phyloP scores from a whole-genome alignment of 768 basidiomycete species.

The Hortiboletus flavorubellus region DNA sequence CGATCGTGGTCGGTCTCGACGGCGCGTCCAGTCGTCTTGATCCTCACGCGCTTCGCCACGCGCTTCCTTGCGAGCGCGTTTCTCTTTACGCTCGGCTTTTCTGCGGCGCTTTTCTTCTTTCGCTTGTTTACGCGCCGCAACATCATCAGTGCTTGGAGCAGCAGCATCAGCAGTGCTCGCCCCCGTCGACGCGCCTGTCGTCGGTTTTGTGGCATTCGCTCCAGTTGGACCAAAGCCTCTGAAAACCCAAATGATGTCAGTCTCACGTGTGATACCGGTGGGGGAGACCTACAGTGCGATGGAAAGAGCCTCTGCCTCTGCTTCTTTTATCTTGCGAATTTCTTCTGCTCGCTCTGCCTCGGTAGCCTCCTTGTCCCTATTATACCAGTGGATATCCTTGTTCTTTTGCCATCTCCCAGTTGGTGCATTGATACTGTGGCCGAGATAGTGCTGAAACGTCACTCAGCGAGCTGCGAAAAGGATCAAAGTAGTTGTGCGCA shows the following conservation, averaged over 20 bases:
- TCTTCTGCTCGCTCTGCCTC: conserved; percentile 63
- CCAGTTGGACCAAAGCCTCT: conserved; percentile 72
- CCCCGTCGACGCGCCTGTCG: conserved; percentile 17
- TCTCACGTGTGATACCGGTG: not conserved
- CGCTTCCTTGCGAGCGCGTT: conserved; percentile 52
- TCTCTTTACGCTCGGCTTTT: conserved; percentile 58
- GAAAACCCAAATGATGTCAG: conserved; percentile 15
- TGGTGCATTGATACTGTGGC: conserved; percentile 92
- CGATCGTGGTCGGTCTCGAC: conserved; percentile 33
- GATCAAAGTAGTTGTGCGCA: conserved; percentile 28
- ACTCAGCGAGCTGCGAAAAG: not conserved
- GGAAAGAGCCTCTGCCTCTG: conserved; percentile 84
- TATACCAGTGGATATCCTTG: conserved; percentile 96
- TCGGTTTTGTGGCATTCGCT: conserved; percentile 29
- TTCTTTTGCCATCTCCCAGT: conserved; percentile 97
- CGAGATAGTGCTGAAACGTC: conserved; percentile 77
- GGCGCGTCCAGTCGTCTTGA: conserved; percentile 23
- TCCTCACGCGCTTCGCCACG: conserved; percentile 37
- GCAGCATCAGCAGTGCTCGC: conserved; percentile 12
- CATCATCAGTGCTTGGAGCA: conserved; percentile 26
- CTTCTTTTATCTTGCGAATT: conserved; percentile 77
- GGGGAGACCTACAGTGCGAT: conserved; percentile 63
- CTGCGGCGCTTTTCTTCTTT: conserved; percentile 51
- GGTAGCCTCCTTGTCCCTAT: conserved; percentile 48
- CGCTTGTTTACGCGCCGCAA: conserved; percentile 31